phyloP scores from a whole-genome alignment of 2,329 filamentous ascomycete genomes.

The Dryadomyces quercus-mongolicae region DNA sequence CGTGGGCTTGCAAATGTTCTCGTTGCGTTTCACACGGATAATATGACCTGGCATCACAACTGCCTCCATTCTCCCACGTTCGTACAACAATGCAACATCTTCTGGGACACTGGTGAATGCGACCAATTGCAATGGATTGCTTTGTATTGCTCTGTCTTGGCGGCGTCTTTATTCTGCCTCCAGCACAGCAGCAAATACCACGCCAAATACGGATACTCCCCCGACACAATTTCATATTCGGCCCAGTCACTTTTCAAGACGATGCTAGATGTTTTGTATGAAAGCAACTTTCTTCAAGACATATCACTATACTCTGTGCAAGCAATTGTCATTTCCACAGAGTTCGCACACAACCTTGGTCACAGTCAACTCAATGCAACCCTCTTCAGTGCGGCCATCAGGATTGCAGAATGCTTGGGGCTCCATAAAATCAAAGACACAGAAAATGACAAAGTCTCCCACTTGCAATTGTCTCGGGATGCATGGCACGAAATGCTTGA shows the following conservation, averaged over 20 bases:
- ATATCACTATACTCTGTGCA: constrained; percentile 20
- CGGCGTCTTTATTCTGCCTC: constrained; percentile 13
- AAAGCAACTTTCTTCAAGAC: constrained; percentile 19
- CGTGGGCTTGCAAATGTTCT: constrained; percentile 11
- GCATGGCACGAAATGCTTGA: constrained; percentile 10
- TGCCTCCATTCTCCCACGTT: constrained; percentile 41
- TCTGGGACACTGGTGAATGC: constrained; percentile 23
- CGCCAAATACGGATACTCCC: not conserved
- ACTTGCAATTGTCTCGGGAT: not conserved
- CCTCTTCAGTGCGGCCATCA: constrained; percentile 21
- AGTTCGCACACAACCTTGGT: constrained; percentile 24
- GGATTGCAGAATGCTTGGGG: constrained; percentile 19
- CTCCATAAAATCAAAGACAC: constrained; percentile 12
- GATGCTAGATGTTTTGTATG: constrained; percentile 21
- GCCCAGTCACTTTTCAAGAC: constrained; percentile 15
- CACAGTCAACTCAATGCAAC: constrained; percentile 20
- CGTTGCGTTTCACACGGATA: constrained; percentile 15
- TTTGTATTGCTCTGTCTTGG: constrained; percentile 15
- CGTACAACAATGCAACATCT: constrained; percentile 33
- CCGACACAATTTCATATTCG: constrained; percentile 1
- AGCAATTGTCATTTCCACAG: constrained; percentile 24
- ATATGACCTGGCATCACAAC: constrained; percentile 18
- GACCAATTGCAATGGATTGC: constrained; percentile 17
- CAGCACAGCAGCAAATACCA: constrained; percentile 12
- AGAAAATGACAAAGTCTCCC: not conserved